Percentiles rank a stretch among this genome's conserved stretches.
Conservation (phyloP, 1,139 yeast genomes). For the Zygoascus hellenicus region DNA sequence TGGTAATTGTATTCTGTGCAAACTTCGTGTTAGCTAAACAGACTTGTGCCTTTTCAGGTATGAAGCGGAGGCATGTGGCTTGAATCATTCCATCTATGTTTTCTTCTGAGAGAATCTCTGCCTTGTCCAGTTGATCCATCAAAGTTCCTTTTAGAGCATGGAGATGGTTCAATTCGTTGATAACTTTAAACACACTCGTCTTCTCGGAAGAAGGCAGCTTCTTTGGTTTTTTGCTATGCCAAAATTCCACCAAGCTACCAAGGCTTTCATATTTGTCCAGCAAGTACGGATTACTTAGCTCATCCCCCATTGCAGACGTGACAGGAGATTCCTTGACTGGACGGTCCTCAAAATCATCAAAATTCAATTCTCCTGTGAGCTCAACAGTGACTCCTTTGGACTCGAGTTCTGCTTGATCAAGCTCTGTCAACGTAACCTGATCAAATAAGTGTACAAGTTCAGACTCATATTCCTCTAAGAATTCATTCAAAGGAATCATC, state of each 20-base stretch:
- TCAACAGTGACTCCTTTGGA: conserved; percentile 25
- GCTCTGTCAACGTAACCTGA: conserved; percentile 45
- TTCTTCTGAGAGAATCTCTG: conserved; percentile 12
- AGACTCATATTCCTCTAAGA: conserved; percentile 51
- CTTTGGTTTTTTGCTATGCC: conserved; percentile 20
- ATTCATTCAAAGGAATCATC: conserved; percentile 62
- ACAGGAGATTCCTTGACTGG: conserved; percentile 26
- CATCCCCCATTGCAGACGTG: conserved; percentile 28
- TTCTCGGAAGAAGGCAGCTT: conserved; percentile 22
- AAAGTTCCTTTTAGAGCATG: conserved; percentile 4
- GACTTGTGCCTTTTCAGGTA: conserved; percentile 1
- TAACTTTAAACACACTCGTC: conserved; percentile 13
- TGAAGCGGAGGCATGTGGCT: neutral
- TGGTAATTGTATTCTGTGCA: neutral
- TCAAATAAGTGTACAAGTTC: conserved; percentile 67
- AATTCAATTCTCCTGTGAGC: conserved; percentile 4
- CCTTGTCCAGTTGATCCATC: conserved; percentile 1
- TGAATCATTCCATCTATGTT: conserved; percentile 6
- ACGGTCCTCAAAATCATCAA: conserved; percentile 13
- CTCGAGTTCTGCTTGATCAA: conserved; percentile 42
- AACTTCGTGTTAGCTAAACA: neutral
- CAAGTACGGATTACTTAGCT: conserved; percentile 33
- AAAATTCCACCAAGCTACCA: conserved; percentile 29
- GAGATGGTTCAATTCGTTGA: conserved; percentile 5
- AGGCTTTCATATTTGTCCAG: conserved; percentile 32